These are phyloP conservation scores for Pseudophaeomoniella oleicola DNA, from an alignment of 2,329 filamentous ascomycete species.

Conservation along the genomic window DNA sequence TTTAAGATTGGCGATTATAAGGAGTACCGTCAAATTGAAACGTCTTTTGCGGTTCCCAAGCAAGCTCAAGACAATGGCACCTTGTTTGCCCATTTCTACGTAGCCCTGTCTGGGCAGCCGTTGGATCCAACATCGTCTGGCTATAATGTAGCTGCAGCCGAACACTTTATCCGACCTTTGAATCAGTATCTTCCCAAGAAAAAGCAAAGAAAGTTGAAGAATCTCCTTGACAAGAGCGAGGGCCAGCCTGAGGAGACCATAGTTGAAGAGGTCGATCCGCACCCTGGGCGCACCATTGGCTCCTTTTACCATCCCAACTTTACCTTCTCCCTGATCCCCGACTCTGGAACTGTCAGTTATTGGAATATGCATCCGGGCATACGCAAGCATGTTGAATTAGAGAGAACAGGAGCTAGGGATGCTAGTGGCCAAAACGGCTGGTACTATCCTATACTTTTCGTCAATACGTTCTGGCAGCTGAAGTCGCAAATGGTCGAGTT, in stretches of 20 bases:
- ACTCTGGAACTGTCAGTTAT: constrained; percentile 56
- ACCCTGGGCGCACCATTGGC: constrained; percentile 53
- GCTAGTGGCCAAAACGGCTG: constrained; percentile 73
- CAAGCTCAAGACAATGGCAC: constrained; percentile 84
- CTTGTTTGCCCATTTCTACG: constrained; percentile 86
- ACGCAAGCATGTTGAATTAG: constrained; percentile 64
- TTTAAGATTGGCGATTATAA: constrained; percentile 69
- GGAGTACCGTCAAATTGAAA: constrained; percentile 64
- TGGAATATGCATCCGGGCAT: constrained; percentile 55
- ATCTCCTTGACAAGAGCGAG: constrained; percentile 50
- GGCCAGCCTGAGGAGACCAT: constrained; percentile 23
- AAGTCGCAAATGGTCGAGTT: constrained; percentile 79
- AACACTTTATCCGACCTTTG: constrained; percentile 70
- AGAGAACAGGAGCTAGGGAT: constrained; percentile 69
- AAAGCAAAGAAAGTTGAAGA: constrained; percentile 75
- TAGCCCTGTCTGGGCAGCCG: constrained; percentile 59
- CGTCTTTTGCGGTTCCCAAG: constrained; percentile 60
- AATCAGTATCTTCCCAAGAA: constrained; percentile 88
- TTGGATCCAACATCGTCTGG: constrained; percentile 59
- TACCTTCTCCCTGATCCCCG: constrained; percentile 73
- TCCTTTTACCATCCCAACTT: constrained; percentile 95
- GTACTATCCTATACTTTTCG: constrained; percentile 82
- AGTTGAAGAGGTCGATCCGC: constrained; percentile 33
- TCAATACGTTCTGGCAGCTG: constrained; percentile 97
- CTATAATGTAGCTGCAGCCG: constrained; percentile 64